These are phyloP conservation scores for Oxytropis ochrocephala DNA, from an alignment of 306 rosid genomes.

Conservation along the genomic window DNA sequence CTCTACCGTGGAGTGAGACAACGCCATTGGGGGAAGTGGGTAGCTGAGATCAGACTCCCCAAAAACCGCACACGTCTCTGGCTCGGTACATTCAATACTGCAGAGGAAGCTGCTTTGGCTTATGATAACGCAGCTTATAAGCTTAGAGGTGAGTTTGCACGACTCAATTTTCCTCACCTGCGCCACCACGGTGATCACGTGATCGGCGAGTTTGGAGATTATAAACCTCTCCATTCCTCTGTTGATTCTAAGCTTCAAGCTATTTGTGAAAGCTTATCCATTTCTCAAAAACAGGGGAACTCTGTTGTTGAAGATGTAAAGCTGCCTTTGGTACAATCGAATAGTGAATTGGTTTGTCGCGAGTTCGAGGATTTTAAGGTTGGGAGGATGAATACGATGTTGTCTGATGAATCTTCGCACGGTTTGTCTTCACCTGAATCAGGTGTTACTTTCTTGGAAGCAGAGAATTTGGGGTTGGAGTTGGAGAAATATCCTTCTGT, in stretches of 20 bases:
- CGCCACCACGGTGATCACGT: conserved; percentile 41
- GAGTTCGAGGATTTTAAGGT: conserved; percentile 27
- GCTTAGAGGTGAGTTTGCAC: conserved; percentile 81
- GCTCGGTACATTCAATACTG: conserved; percentile 93
- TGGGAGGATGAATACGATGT: conserved; percentile 25
- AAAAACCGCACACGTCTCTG: conserved; percentile 87
- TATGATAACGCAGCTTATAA: conserved; percentile 80
- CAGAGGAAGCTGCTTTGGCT: conserved; percentile 90
- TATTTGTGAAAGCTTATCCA: conserved; percentile 57
- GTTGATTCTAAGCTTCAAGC: conserved; percentile 78
- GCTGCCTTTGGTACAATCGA: background rate
- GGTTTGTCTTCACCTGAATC: conserved; percentile 71
- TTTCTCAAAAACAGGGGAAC: conserved; percentile 38
- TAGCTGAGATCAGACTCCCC: conserved; percentile 91
- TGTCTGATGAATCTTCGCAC: conserved; percentile 40
- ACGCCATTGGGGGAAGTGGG: conserved; percentile 98
- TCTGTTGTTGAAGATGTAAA: conserved; percentile 33
- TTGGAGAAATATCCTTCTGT: conserved; percentile 79
- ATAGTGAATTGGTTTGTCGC: conserved; percentile 5
- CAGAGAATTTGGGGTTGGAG: conserved; percentile 46
- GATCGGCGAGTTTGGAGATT: conserved; percentile 44
- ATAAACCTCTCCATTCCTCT: conserved; percentile 69
- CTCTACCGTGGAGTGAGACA: conserved; percentile 90
- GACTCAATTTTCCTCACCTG: conserved; percentile 77
- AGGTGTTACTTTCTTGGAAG: conserved; percentile 39